Conservation (phyloP, 225 moss, liverwort and hornwort genomes). For the Pseudisothecium myosuroides region DNA sequence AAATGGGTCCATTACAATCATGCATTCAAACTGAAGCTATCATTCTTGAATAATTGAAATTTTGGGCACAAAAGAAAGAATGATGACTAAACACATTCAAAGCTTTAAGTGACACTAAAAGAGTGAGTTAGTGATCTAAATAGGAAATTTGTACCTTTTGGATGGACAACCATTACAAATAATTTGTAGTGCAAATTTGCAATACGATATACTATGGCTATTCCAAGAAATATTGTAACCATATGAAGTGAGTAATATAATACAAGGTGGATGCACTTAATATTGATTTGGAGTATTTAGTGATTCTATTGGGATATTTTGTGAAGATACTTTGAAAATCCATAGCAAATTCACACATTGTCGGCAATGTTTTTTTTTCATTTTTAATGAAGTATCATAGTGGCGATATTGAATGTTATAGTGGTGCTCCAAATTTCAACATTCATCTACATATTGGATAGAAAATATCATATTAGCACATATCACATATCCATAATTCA, state of each 20-base stretch:
- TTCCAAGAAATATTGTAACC: not conserved
- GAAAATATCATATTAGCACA: too few relatives aligned
- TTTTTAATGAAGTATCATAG: too few relatives aligned
- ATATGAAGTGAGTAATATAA: not conserved
- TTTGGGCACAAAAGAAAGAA: fast-evolving
- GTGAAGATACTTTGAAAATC: not conserved
- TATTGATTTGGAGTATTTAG: not conserved
- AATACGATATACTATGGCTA: fast-evolving
- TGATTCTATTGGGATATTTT: not conserved
- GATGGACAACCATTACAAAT: not conserved
- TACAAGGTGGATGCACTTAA: not conserved
- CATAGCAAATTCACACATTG: not conserved
- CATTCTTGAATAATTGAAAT: not conserved
- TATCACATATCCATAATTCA: too few relatives aligned
- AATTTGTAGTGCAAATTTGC: not conserved
- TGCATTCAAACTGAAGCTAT: not conserved
- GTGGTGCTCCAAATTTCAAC: too few relatives aligned
- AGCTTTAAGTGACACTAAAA: not conserved
- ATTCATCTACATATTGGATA: too few relatives aligned
- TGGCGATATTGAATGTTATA: too few relatives aligned
- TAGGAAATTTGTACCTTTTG: not conserved
- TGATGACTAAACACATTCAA: fast-evolving
- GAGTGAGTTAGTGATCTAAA: not conserved
- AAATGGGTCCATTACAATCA: not conserved
- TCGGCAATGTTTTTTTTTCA: too few relatives aligned